Percentiles rank a stretch among this genome's conserved stretches.
phyloP scores from a whole-genome alignment of 306 rosid species.

The Vicia faba region DNA sequence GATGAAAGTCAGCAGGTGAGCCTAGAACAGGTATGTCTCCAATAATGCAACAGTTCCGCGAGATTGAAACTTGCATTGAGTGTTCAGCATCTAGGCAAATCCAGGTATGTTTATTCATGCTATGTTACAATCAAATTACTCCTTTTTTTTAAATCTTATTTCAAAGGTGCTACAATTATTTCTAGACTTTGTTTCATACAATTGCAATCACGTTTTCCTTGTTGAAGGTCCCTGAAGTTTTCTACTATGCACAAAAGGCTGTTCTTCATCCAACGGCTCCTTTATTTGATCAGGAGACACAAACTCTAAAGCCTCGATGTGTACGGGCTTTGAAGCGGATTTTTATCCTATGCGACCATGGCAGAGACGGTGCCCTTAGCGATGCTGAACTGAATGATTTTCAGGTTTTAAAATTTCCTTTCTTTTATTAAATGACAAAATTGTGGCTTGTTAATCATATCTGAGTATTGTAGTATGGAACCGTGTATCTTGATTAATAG shows the following conservation, averaged over 20 bases:
- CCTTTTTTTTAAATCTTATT: constrained; percentile 12
- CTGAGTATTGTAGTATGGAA: constrained; percentile 14
- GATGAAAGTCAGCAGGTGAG: constrained; percentile 89
- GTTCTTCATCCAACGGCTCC: constrained; percentile 99
- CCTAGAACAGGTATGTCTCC: constrained; percentile 98
- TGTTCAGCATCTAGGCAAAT: constrained; percentile 91
- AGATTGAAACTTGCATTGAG: constrained; percentile 98
- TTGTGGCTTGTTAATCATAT: constrained; percentile 24
- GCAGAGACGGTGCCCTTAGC: constrained; percentile 84
- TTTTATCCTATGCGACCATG: constrained; percentile 93
- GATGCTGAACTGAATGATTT: constrained; percentile 51
- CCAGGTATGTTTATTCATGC: constrained; percentile 57
- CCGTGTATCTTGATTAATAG: constrained; percentile 26
- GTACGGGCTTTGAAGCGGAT: constrained; percentile 93
- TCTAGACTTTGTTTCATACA: constrained; percentile 30
- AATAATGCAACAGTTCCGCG: constrained; percentile 98
- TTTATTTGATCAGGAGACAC: constrained; percentile 94
- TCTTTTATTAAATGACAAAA: constrained; percentile 17
- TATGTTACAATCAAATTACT: background rate
- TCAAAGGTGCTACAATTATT: constrained; percentile 20
- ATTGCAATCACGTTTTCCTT: constrained; percentile 26
- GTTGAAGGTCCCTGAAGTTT: constrained; percentile 90
- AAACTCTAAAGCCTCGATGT: constrained; percentile 90
- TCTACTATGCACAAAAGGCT: constrained; percentile 97
- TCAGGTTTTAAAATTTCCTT: constrained; percentile 39